Evolutionary conservation across 2,329 filamentous ascomycete species (phyloP), one percentile per base, ranked within the genome.

Genomic region (Microsporum ferrugineum): DNA sequence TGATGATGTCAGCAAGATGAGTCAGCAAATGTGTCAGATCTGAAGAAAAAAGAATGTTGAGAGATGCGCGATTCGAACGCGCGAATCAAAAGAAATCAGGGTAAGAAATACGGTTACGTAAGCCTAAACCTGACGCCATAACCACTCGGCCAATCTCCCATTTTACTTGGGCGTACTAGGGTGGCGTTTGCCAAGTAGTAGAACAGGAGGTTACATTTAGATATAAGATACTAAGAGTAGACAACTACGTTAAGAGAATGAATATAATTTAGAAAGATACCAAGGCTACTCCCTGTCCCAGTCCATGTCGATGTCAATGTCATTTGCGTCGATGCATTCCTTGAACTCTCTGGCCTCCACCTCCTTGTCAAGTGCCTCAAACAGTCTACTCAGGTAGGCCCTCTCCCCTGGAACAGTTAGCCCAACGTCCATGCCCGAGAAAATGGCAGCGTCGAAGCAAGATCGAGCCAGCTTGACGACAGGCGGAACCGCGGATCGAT

Each of bases 91-190:
- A 55, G 59, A 60, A 60, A 60, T 49, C 49, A 60, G 59, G 59
- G 59, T 17, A 29, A 57, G 39, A 41, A 31, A 12, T 34, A 56
- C 53, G 51, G 38, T 57, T 41, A 57, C 36, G 39, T 57, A 57
- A 57, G 55, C 59, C 59, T 60, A 60, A 60, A 60, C 59, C 59
- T 60, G 49, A 49, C 59, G 59, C 59, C 59, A 60, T 60, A 60
- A 60, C 59, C 59, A 60, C 59, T 60, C 59, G 59, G 59, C 59
- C 59, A 60, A 60, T 49, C 59, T 56, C 59, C 59, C 58, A 53
- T 47, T 34, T 23, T 31, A 14, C 23, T 51, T 31, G 45, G 45
- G 23, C 23, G 2, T 27, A 31, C 14, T 29, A 10, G 8, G 45
- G 23, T 7, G 23, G 12, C 12, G 45, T 43, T 43, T 4, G 39